phyloP scores from a whole-genome alignment of 2,329 filamentous ascomycete species.

The Dryadomyces sulphureus region DNA sequence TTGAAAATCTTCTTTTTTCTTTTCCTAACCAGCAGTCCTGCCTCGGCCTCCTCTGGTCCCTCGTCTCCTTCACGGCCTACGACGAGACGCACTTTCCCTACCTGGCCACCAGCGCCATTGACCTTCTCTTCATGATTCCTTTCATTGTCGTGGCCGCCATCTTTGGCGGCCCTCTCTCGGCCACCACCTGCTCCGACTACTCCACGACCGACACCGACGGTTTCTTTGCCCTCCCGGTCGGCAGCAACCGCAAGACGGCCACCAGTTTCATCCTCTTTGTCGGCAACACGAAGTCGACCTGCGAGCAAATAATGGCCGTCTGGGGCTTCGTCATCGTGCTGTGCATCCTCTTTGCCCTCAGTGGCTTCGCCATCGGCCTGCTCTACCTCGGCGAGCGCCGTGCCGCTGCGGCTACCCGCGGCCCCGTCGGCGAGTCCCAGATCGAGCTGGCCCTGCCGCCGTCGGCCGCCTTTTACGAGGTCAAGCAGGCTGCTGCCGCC shows the following conservation, averaged over 20 bases:
- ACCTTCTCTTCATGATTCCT: constrained; percentile 57
- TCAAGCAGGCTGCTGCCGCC: neutral
- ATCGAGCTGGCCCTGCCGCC: constrained; percentile 6
- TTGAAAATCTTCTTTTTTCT: neutral
- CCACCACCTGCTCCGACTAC: constrained; percentile 52
- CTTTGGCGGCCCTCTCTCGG: constrained; percentile 67
- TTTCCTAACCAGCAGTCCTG: constrained; percentile 41
- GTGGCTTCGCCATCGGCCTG: constrained; percentile 39
- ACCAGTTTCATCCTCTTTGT: constrained; percentile 30
- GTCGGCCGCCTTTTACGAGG: neutral
- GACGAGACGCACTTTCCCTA: constrained; percentile 59
- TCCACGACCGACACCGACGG: constrained; percentile 24
- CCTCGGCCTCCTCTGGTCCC: constrained; percentile 65
- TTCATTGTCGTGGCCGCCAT: constrained; percentile 64
- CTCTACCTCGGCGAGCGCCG: constrained; percentile 45
- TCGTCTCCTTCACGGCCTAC: constrained; percentile 31
- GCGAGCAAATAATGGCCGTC: constrained; percentile 71
- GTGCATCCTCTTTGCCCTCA: constrained; percentile 55
- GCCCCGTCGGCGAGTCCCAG: constrained; percentile 21
- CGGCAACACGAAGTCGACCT: constrained; percentile 44
- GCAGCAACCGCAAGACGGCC: constrained; percentile 8
- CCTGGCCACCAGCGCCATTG: constrained; percentile 50
- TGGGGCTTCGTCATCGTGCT: constrained; percentile 77
- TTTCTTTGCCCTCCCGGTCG: constrained; percentile 26
- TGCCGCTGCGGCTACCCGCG: constrained; percentile 17